A percentile compares a stretch with the other conserved stretches of the same genome.
Conservation (phyloP, 2,329 filamentous ascomycete species). For the Ophiostoma sp. region DNA sequence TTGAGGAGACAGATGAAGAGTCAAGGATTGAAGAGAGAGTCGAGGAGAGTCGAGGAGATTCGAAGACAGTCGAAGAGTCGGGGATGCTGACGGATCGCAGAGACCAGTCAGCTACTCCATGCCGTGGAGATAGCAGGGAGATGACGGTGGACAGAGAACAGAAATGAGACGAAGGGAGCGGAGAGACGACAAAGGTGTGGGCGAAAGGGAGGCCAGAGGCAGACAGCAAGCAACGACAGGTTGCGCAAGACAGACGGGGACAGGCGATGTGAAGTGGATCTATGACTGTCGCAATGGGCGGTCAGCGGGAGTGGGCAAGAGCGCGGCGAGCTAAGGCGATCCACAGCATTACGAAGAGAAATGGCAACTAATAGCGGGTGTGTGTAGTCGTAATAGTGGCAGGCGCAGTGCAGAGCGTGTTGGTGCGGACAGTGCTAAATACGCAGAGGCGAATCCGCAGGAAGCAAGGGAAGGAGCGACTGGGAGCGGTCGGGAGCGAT, state of each 20-base stretch:
- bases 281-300: conserved; percentile 18
- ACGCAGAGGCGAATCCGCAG: too few species aligned
- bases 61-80: too few species aligned
- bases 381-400: not conserved
- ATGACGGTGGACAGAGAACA: not conserved
- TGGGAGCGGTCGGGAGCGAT: too few species aligned
- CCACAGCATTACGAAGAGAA: conserved; percentile 9
- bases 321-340: conserved; percentile 1
- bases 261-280: conserved; percentile 1
- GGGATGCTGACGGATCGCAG: too few species aligned
- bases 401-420: not conserved
- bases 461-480: too few species aligned
- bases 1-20: too few species aligned
- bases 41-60: not conserved
- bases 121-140: not conserved
- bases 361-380: conserved; percentile 1
- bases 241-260: not conserved
- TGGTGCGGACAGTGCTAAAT: too few species aligned
- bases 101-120: not conserved
- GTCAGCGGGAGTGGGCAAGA: conserved; percentile 18
- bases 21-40: not conserved
- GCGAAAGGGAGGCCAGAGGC: too few species aligned
- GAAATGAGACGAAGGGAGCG: not conserved
- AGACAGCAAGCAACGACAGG: not conserved
- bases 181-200: too few species aligned